Evolutionary conservation across 2,329 filamentous ascomycete genomes (phyloP).

Genomic region (Exserohilum turcica): DNA sequence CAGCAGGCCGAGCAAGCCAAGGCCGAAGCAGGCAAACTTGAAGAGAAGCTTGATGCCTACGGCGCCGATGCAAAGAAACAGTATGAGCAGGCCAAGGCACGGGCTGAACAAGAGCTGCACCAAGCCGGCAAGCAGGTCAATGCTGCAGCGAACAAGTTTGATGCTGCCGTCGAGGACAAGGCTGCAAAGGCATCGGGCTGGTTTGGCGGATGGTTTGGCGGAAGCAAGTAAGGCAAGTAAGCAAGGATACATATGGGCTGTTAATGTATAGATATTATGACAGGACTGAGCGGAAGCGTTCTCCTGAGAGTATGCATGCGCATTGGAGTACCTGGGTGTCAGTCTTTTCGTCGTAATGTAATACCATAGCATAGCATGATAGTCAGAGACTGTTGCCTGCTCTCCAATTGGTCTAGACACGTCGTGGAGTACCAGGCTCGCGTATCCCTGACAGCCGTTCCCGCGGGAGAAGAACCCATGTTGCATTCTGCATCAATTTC

Average conservation of each 20-base stretch:
- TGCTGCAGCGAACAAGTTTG: slow-evolving; percentile 72
- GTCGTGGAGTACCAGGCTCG: too few species aligned
- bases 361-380: slow-evolving; percentile 10
- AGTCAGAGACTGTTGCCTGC: background rate
- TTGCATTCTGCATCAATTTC: background rate
- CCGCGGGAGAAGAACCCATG: too few species aligned
- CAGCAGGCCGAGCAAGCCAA: slow-evolving; percentile 47
- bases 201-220: slow-evolving; percentile 85
- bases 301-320: slow-evolving; percentile 28
- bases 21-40: slow-evolving; percentile 64
- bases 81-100: slow-evolving; percentile 63
- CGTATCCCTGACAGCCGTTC: background rate
- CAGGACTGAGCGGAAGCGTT: slow-evolving; percentile 1
- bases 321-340: slow-evolving; percentile 28
- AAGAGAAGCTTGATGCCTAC: slow-evolving; percentile 62
- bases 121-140: slow-evolving; percentile 57
- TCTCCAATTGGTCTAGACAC: background rate
- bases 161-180: slow-evolving; percentile 78
- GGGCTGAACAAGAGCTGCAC: slow-evolving; percentile 55
- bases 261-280: slow-evolving; percentile 6
- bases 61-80: slow-evolving; percentile 63
- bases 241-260: background rate
- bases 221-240: slow-evolving; percentile 53
- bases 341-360: slow-evolving; percentile 25
- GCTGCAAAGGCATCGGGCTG: slow-evolving; percentile 83